A percentile compares a stretch with the other conserved stretches of the same genome.
These are phyloP conservation scores for Luzula sylvatica DNA, from an alignment of 176 grass and related monocot species.

Conservation along the genomic window DNA sequence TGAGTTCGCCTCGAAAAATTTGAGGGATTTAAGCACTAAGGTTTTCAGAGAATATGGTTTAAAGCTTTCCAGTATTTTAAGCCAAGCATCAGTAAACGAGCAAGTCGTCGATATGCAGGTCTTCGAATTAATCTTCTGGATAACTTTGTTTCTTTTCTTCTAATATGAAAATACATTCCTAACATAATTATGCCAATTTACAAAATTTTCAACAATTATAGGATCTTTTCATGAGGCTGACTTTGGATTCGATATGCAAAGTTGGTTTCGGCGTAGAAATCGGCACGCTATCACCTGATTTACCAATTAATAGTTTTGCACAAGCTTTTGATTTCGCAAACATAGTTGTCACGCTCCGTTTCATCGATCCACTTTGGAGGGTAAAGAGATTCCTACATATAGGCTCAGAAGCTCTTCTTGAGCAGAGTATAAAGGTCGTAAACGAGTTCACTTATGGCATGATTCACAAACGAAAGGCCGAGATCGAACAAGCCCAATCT, in stretches of 20 bases:
- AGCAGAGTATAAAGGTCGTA: constrained; percentile 74
- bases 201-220: constrained; percentile 23
- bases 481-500: constrained; percentile 52
- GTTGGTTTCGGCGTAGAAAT: constrained; percentile 86
- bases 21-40: constrained; percentile 70
- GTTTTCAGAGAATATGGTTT: constrained; percentile 84
- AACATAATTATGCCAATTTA: no score
- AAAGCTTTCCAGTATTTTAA: constrained; percentile 71
- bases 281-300: constrained; percentile 60
- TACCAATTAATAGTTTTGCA: constrained; percentile 77
- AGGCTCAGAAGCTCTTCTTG: constrained; percentile 64
- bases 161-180: no score
- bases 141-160: not conserved
- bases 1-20: constrained; percentile 85
- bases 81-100: constrained; percentile 32
- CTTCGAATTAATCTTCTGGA: no score
- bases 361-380: constrained; percentile 79
- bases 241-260: constrained; percentile 84
- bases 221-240: constrained; percentile 94
- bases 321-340: constrained; percentile 75
- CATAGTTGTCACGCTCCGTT: constrained; percentile 73
- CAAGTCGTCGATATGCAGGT: constrained; percentile 73
- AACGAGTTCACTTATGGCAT: constrained; percentile 84
- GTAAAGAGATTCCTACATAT: constrained; percentile 61
- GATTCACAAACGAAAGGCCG: constrained; percentile 59